Percentiles rank a stretch among this genome's conserved stretches.
phyloP scores from a whole-genome alignment of 306 rosid genomes.

The Purshia tridentata region DNA sequence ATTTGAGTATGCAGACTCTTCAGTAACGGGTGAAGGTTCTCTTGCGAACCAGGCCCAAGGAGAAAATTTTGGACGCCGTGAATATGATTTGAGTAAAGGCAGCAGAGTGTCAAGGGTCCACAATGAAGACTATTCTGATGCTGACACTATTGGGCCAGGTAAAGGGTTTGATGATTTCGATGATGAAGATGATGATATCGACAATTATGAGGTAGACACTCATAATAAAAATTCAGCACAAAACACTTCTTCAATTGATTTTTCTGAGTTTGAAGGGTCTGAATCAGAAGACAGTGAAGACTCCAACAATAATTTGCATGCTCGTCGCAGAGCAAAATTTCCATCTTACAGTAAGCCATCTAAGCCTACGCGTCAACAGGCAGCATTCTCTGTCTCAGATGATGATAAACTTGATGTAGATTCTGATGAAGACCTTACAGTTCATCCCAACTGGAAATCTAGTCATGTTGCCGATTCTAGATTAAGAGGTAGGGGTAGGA shows the following conservation, averaged over 20 bases:
- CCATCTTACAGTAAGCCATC: constrained; percentile 37
- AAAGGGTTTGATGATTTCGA: constrained; percentile 94
- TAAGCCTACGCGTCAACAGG: constrained; percentile 32
- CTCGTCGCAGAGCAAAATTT: constrained; percentile 24
- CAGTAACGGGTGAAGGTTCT: constrained; percentile 44
- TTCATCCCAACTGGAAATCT: constrained; percentile 56
- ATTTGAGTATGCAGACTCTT: constrained; percentile 89
- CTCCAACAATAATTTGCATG: constrained; percentile 23
- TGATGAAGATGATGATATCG: constrained; percentile 84
- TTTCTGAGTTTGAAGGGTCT: constrained; percentile 58
- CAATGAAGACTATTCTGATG: constrained; percentile 49
- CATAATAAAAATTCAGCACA: constrained; percentile 38
- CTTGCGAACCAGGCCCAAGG: constrained; percentile 43
- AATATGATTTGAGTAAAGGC: constrained; percentile 42
- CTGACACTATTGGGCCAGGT: constrained; percentile 47
- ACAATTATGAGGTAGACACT: constrained; percentile 77
- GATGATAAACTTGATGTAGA: constrained; percentile 56
- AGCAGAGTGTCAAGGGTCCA: constrained; percentile 41
- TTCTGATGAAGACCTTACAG: constrained; percentile 45
- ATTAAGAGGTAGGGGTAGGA: constrained; percentile 45
- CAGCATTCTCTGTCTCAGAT: constrained; percentile 54
- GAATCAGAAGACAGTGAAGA: constrained; percentile 51
- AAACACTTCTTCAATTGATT: constrained; percentile 42
- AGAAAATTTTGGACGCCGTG: constrained; percentile 44
- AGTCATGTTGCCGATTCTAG: constrained; percentile 52